These are phyloP conservation scores for Penstemon eatonii DNA, from an alignment of 257 asterid species.

Conservation along the genomic window DNA sequence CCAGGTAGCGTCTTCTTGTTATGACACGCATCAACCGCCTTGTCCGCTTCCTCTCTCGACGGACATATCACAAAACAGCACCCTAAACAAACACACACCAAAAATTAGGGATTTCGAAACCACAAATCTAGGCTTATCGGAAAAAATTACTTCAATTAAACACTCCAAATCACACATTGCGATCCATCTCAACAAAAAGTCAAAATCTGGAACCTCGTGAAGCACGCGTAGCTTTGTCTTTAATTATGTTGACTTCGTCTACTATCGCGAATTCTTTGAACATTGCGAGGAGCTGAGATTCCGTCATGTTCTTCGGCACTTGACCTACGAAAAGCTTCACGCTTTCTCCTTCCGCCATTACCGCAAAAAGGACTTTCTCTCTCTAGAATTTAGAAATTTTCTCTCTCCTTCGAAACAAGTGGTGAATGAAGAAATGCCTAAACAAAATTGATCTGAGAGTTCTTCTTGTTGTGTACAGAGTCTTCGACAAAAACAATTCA, in stretches of 20 bases:
- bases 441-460: neutral
- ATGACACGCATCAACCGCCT: conserved; percentile 79
- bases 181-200: conserved; percentile 41
- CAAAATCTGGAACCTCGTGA: conserved; percentile 68
- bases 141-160: no score
- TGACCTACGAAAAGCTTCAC: conserved; percentile 98
- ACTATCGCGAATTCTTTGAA: conserved; percentile 70
- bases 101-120: conserved; percentile 50
- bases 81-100: conserved; percentile 40
- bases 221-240: conserved; percentile 68
- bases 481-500: neutral
- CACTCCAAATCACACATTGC: conserved; percentile 29
- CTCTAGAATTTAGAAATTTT: conserved; percentile 18
- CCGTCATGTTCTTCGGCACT: conserved; percentile 91
- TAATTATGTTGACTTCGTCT: conserved; percentile 89
- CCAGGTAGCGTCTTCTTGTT: conserved; percentile 77
- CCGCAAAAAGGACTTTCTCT: conserved; percentile 30
- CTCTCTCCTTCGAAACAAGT: conserved; percentile 28
- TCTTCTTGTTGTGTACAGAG: neutral
- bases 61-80: conserved; percentile 92
- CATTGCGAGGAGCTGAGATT: conserved; percentile 66
- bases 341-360: conserved; percentile 92
- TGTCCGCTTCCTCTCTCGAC: conserved; percentile 94
- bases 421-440: neutral
- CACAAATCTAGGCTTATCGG: conserved; percentile 1